Evolutionary conservation across 1,284 basidiomycete genomes (phyloP).

Genomic region (Cutaneotrichosporon cyanovorans): DNA sequence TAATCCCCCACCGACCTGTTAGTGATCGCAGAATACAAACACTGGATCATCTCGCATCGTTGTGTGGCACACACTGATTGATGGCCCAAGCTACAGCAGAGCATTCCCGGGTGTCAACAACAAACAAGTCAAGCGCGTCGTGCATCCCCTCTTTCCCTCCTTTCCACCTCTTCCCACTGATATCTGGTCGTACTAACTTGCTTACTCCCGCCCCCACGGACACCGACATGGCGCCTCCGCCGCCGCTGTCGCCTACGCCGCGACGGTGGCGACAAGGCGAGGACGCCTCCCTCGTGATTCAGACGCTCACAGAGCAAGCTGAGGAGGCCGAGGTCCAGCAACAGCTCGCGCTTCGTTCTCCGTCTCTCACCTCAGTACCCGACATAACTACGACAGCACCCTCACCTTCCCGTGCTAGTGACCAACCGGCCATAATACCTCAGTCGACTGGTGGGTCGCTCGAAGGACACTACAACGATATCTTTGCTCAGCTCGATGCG

Average conservation of each 20-base stretch:
- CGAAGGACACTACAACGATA: conserved; percentile 29
- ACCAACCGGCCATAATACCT: conserved; percentile 1
- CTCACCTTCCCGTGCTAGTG: conserved; percentile 24
- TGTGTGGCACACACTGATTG: not conserved
- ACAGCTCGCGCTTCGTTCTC: conserved; percentile 14
- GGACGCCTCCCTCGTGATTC: conserved; percentile 26
- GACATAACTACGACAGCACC: conserved; percentile 36
- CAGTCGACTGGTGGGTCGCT: conserved; percentile 10
- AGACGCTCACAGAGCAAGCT: conserved; percentile 11
- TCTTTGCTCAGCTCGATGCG: conserved; percentile 34
- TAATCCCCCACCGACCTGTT: too few species aligned
- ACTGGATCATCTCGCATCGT: not conserved
- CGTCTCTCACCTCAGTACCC: conserved; percentile 6
- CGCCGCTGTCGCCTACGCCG: conserved; percentile 37
- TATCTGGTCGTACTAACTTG: too few species aligned
- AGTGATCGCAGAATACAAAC: not conserved
- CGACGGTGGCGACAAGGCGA: conserved; percentile 29
- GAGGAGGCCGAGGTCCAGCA: conserved; percentile 9
- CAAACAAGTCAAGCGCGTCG: too few species aligned
- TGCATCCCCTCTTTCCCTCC: too few species aligned
- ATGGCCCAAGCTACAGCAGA: not conserved
- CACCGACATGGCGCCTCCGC: conserved; percentile 16
- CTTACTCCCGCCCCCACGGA: too few species aligned
- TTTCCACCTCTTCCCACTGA: not conserved
- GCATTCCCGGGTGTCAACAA: not conserved